A percentile compares a stretch with the other conserved stretches of the same genome.
phyloP scores from a whole-genome alignment of 495 filamentous ascomycete genomes.

The Penicillium malachiteum region DNA sequence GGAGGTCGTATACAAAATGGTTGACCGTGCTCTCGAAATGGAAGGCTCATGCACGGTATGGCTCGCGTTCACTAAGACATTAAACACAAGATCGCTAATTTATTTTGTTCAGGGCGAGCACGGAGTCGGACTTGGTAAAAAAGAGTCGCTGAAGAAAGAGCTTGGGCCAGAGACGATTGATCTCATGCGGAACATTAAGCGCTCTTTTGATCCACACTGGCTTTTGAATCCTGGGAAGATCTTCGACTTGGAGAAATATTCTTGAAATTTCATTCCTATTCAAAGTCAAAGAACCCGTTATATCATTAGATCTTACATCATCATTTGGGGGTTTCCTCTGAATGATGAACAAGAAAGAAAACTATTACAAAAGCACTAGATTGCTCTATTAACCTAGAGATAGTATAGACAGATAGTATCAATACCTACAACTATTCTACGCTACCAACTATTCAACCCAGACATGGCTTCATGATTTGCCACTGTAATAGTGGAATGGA shows the following conservation, averaged over 20 bases:
- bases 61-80: not conserved
- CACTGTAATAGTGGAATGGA: no score
- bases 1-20: conserved; percentile 78
- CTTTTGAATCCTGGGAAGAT: conserved; percentile 93
- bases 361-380: no score
- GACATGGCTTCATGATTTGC: no score
- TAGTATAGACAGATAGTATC: no score
- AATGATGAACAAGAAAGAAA: no score
- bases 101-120: conserved; percentile 66
- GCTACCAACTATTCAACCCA: no score
- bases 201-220: conserved; percentile 83
- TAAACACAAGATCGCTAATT: conserved; percentile 8
- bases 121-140: conserved; percentile 86
- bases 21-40: conserved; percentile 78
- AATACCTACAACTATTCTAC: no score
- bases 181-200: conserved; percentile 84
- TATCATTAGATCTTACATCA: no score
- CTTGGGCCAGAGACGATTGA: conserved; percentile 78
- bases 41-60: conserved; percentile 82
- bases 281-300: no score
- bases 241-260: conserved; percentile 53
- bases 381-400: no score
- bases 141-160: conserved; percentile 73
- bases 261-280: not conserved
- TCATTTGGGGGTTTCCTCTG: no score